phyloP scores from a whole-genome alignment of 805 yeast species.

The Metahyphopichia silvanorum region DNA sequence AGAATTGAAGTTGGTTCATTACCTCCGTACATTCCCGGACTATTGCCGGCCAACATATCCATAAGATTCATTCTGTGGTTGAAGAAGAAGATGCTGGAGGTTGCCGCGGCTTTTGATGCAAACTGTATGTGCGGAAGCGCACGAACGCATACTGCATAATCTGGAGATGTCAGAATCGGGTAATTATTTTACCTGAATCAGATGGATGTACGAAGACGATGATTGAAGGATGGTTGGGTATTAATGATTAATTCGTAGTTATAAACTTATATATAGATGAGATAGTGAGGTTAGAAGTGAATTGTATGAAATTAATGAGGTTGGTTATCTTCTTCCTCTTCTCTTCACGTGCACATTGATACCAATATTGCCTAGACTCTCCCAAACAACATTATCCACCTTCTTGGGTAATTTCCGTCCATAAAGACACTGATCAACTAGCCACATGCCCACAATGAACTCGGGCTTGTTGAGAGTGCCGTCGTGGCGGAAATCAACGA shows the following conservation, averaged over 20 bases:
- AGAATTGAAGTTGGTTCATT: conserved; percentile 3
- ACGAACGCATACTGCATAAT: no score
- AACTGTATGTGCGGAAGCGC: no score
- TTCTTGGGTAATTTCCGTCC: conserved; percentile 83
- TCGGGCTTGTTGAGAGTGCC: conserved; percentile 78
- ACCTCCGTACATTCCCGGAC: conserved; percentile 17
- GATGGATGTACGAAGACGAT: no score
- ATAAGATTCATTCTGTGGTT: conserved; percentile 43
- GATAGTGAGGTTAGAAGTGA: no score
- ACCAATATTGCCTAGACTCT: conserved; percentile 58
- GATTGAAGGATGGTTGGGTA: no score
- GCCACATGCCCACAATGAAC: conserved; percentile 96
- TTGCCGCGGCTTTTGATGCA: no score
- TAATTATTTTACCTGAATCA: no score
- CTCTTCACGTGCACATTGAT: conserved; percentile 36
- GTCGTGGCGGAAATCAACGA: conserved; percentile 64
- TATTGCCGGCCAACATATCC: conserved; percentile 37
- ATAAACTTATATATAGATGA: no score
- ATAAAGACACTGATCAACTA: conserved; percentile 91
- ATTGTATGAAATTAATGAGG: no score
- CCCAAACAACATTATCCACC: conserved; percentile 74
- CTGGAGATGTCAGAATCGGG: no score
- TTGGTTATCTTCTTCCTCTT: conserved; percentile 20
- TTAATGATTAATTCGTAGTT: no score
- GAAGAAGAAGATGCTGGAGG: no score